Evolutionary conservation across 2,329 filamentous ascomycete genomes (phyloP).

Genomic region (Talaromyces albobiverticillius): DNA sequence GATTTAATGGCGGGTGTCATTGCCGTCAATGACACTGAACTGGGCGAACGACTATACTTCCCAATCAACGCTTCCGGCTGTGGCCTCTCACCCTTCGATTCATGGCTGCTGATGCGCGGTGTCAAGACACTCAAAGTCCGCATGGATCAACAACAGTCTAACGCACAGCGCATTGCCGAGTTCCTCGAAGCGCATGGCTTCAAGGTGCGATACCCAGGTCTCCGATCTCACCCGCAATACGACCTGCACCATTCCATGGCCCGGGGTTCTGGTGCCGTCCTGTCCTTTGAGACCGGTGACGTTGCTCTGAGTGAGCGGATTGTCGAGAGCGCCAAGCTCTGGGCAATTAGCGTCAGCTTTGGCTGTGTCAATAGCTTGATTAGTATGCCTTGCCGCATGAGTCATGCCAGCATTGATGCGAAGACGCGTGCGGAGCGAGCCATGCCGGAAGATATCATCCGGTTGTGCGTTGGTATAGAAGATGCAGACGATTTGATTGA

Average conservation of each 20-base stretch:
- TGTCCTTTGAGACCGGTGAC: slow-evolving; percentile 95
- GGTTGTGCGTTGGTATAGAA: slow-evolving; percentile 94
- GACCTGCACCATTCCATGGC: slow-evolving; percentile 95
- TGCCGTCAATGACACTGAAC: slow-evolving; percentile 75
- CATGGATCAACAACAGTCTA: slow-evolving; percentile 97
- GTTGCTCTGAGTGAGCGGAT: slow-evolving; percentile 81
- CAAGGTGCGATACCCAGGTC: slow-evolving; percentile 88
- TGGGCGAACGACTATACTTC: slow-evolving; percentile 91
- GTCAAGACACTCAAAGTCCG: slow-evolving; percentile 96
- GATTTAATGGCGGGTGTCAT: slow-evolving; percentile 99
- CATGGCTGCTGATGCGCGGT: slow-evolving; percentile 90
- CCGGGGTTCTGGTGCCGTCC: slow-evolving; percentile 85
- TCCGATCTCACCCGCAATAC: slow-evolving; percentile 94
- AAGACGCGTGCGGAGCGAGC: slow-evolving; percentile 85
- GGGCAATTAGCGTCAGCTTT: slow-evolving; percentile 95
- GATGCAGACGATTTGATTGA: slow-evolving; percentile 89
- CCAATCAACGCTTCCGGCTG: slow-evolving; percentile 96
- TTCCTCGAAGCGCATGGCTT: slow-evolving; percentile 92
- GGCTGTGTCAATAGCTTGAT: slow-evolving; percentile 98
- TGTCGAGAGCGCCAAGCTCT: slow-evolving; percentile 86
- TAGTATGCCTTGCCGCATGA: slow-evolving; percentile 99
- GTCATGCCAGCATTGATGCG: slow-evolving; percentile 94
- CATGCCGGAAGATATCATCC: slow-evolving; percentile 95
- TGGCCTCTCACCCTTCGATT: slow-evolving; percentile 90
- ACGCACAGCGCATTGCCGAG: slow-evolving; percentile 84